These are phyloP conservation scores for Mortierella polycephala DNA, from an alignment of 371 early-diverging fungal genomes.

Conservation along the genomic window DNA sequence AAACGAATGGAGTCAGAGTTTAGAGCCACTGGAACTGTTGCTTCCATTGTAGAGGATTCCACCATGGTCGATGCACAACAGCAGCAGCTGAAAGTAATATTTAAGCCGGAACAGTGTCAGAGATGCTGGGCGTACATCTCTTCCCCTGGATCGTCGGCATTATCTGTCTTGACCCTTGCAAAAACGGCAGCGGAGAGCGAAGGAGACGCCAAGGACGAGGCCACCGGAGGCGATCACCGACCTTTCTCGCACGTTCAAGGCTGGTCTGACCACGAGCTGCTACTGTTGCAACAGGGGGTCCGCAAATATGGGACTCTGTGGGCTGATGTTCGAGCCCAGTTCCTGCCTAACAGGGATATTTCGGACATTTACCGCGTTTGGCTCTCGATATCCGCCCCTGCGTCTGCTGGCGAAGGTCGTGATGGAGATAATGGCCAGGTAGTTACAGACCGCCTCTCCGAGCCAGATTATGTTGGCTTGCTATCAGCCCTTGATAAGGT, in stretches of 20 bases:
- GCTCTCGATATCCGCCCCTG: slow-evolving; percentile 20
- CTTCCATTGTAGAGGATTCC: neutral
- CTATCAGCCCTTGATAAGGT: slow-evolving; percentile 29
- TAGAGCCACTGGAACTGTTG: neutral
- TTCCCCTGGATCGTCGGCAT: neutral
- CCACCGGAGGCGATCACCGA: neutral
- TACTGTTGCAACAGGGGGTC: slow-evolving; percentile 35
- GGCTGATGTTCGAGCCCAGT: slow-evolving; percentile 49
- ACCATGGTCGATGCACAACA: neutral
- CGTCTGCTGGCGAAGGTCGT: neutral
- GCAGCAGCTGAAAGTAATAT: neutral
- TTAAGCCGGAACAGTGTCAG: slow-evolving; percentile 27
- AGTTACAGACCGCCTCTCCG: slow-evolving; percentile 26
- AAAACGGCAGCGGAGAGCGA: neutral
- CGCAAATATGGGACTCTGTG: slow-evolving; percentile 31
- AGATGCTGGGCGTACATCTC: slow-evolving; percentile 34
- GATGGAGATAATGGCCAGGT: neutral
- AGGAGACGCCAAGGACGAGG: neutral
- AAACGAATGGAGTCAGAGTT: slow-evolving; percentile 12
- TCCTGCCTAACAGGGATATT: slow-evolving; percentile 25
- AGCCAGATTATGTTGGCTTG: slow-evolving; percentile 34
- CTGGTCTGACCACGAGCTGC: slow-evolving; percentile 38
- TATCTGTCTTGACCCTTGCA: neutral
- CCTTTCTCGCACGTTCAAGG: neutral
- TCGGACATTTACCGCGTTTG: slow-evolving; percentile 36